Percentiles rank a stretch among this genome's conserved stretches.
Evolutionary conservation across 352 stramenopile genomes (phyloP).

Genomic region (Phytophthora citrophthora): DNA sequence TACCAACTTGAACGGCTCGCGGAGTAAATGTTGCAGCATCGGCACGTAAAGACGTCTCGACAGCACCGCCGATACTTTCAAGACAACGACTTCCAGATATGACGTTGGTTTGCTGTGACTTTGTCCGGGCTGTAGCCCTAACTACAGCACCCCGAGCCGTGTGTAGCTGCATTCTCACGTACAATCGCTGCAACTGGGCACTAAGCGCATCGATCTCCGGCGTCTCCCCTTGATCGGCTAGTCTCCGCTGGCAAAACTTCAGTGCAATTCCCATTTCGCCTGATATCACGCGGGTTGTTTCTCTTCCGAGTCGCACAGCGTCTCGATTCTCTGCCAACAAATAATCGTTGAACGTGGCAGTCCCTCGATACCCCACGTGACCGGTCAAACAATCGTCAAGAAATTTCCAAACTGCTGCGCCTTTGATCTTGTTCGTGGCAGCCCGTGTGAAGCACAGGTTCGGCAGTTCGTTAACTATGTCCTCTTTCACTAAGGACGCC

Average conservation of each 20-base stretch:
- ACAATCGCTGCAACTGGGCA: slow-evolving; percentile 31
- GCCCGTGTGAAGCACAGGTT: slow-evolving; percentile 46
- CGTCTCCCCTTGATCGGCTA: slow-evolving; percentile 29
- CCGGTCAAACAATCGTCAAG: slow-evolving; percentile 42
- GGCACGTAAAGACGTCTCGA: background rate
- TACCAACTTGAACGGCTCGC: too few relatives aligned
- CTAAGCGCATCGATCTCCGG: slow-evolving; percentile 28
- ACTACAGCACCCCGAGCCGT: background rate
- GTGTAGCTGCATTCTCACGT: slow-evolving; percentile 13
- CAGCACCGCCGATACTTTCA: background rate
- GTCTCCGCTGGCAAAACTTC: slow-evolving; percentile 22
- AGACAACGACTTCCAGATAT: too few relatives aligned
- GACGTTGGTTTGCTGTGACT: too few relatives aligned
- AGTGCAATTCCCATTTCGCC: slow-evolving; percentile 38
- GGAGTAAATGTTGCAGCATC: background rate
- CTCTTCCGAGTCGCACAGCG: slow-evolving; percentile 15
- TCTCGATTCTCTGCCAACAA: slow-evolving; percentile 32
- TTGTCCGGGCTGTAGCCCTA: too few relatives aligned
- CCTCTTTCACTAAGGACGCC: slow-evolving; percentile 19
- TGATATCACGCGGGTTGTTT: slow-evolving; percentile 24
- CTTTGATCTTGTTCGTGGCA: slow-evolving; percentile 46
- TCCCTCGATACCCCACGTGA: slow-evolving; percentile 13
- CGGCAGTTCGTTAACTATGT: slow-evolving; percentile 25
- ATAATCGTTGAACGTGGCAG: slow-evolving; percentile 32
- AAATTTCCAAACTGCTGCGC: slow-evolving; percentile 37